Conservation (phyloP, 2,329 filamentous ascomycete genomes). For the Chaetomium olivaceum region DNA sequence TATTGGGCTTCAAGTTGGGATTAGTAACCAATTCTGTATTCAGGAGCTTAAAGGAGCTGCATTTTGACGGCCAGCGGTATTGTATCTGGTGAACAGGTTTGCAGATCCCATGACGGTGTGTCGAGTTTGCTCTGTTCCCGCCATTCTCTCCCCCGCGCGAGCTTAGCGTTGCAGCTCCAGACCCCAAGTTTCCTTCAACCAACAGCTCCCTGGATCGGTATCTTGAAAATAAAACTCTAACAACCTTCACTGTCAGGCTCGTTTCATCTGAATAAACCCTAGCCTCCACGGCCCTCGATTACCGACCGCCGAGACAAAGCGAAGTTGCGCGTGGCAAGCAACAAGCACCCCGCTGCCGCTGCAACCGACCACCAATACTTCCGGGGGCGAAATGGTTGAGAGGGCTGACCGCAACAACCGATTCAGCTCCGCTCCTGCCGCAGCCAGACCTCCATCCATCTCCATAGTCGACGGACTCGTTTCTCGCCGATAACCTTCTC, state of each 20-base stretch:
- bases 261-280: background rate
- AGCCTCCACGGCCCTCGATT: background rate
- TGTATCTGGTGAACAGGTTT: background rate
- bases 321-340: constrained; percentile 6
- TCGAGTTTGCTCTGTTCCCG: background rate
- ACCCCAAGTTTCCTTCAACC: background rate
- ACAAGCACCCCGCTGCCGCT: background rate
- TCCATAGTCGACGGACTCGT: background rate
- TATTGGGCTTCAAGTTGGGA: background rate
- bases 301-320: background rate
- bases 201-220: background rate
- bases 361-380: constrained; percentile 1
- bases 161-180: constrained; percentile 10
- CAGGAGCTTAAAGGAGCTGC: background rate
- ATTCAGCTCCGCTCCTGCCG: constrained; percentile 13
- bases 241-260: background rate
- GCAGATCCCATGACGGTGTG: background rate
- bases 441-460: background rate
- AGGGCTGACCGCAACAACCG: constrained; percentile 8
- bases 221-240: background rate
- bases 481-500: background rate
- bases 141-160: background rate
- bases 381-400: constrained; percentile 23
- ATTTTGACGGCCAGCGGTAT: background rate
- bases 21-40: background rate